Evolutionary conservation across 2,329 filamentous ascomycete genomes (phyloP), one percentile per base, ranked within the genome.

Genomic region (Ustulina deusta): DNA sequence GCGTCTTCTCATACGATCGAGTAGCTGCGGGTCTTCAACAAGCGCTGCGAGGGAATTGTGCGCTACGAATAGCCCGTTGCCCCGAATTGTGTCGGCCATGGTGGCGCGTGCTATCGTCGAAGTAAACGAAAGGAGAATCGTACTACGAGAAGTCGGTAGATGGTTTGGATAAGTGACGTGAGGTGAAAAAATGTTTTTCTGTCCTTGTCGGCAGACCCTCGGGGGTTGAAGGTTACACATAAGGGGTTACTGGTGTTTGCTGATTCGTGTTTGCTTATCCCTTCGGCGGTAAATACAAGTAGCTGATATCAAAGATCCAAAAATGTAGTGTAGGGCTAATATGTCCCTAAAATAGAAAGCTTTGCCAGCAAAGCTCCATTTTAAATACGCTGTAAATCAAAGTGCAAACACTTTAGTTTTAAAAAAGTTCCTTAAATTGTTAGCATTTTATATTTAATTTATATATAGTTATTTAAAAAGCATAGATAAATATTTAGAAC

Each of bases 1-100:
- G 9, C 68, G 65, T 11, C 17, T 42, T 49, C 66, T 62, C 6
- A 20, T 51, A 22, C 44, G 58, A 20, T 60, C 63, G n/a, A 63
- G 66, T 1, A n/a, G 34, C 32, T 66, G 13, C 1, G 66, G 66
- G 25, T 66, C 38, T 20, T 66, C 36, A 10, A 49, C 29, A 6
- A 57, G 49, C 7, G 34, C 40, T 25, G 15, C 40, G 1, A 66
- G 58, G 25, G 42, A 42, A 17, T 25, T 32, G 15, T 66, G 49
- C 13, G 57, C 63, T 17, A 6, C 27, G 9, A 7, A 25, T 1
- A 69, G 10, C 11, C 34, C 42, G 9, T 17, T 2, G 0, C 44
- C 44, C 11, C 20, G 27, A 32, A 62, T 6, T 7, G 38, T 17
- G 13, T 64, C n/a, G 15, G 6, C 38, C 58, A 51, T 63, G n/a